These are phyloP conservation scores for Salvia miltiorrhiza DNA, from an alignment of 257 asterid genomes.

Conservation along the genomic window DNA sequence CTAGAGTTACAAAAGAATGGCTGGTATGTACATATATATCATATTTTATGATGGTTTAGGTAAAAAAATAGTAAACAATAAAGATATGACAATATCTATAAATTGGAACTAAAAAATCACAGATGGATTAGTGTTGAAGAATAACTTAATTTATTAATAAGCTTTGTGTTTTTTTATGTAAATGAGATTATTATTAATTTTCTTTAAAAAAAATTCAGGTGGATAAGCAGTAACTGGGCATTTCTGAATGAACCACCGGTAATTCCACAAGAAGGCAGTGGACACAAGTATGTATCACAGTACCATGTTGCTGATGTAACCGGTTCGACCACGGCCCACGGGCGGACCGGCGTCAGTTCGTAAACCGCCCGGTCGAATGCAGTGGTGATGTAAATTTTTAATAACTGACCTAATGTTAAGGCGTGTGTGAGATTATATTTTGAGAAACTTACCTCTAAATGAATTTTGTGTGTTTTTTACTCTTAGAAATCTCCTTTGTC, in stretches of 20 bases:
- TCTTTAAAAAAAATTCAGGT: slow-evolving; percentile 48
- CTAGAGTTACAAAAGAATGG: slow-evolving; percentile 47
- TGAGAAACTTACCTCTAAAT: background rate
- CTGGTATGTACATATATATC: slow-evolving; percentile 43
- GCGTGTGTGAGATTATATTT: background rate
- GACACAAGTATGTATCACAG: slow-evolving; percentile 53
- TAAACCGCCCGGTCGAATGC: background rate
- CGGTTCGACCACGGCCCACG: slow-evolving; percentile 18
- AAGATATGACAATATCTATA: too few species aligned
- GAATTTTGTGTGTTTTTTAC: background rate
- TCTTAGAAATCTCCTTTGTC: background rate
- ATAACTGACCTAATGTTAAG: background rate
- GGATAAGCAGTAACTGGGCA: slow-evolving; percentile 79
- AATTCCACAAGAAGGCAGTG: slow-evolving; percentile 35
- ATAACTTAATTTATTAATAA: too few species aligned
- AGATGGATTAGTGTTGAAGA: too few species aligned
- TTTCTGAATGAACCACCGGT: slow-evolving; percentile 87
- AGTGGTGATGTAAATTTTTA: background rate
- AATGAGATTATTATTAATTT: too few species aligned
- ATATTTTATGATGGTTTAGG: too few species aligned
- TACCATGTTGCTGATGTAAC: slow-evolving; percentile 44
- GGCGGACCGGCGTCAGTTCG: slow-evolving; percentile 32
- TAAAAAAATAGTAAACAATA: too few species aligned
- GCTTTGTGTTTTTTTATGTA: too few species aligned
- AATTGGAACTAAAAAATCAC: too few species aligned